Conservation (phyloP, 2,329 filamentous ascomycete genomes). For the Amesomyces nigricolor region DNA sequence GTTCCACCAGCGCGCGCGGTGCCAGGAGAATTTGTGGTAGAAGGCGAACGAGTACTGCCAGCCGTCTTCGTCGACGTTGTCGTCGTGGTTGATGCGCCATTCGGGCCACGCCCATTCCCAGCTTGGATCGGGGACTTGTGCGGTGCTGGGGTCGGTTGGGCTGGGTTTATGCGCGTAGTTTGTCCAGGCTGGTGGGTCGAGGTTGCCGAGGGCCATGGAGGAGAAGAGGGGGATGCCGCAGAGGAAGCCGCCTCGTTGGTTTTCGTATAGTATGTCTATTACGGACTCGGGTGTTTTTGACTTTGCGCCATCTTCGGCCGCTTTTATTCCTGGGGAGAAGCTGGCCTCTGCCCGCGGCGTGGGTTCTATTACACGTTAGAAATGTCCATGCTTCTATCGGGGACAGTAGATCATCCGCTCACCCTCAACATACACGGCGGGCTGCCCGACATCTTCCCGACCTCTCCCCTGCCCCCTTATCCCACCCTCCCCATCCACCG, state of each 20-base stretch:
- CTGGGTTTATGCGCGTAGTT: constrained; percentile 59
- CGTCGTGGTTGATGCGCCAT: constrained; percentile 64
- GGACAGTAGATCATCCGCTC: background rate
- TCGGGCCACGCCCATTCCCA: constrained; percentile 83
- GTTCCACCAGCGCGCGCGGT: constrained; percentile 86
- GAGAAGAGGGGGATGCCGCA: constrained; percentile 92
- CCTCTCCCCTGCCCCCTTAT: background rate
- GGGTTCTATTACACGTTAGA: constrained; percentile 18
- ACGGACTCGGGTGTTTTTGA: constrained; percentile 44
- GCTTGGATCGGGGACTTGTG: constrained; percentile 86
- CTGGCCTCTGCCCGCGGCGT: constrained; percentile 15
- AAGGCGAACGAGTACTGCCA: constrained; percentile 98
- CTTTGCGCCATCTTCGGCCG: constrained; percentile 32
- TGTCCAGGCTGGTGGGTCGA: constrained; percentile 85
- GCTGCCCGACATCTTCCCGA: constrained; percentile 4
- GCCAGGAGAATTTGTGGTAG: constrained; percentile 69
- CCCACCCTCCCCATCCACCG: background rate
- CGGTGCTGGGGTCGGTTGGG: constrained; percentile 68
- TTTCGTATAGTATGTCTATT: constrained; percentile 91
- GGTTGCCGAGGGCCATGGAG: constrained; percentile 71
- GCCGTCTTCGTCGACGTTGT: constrained; percentile 79
- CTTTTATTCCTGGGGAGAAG: constrained; percentile 13
- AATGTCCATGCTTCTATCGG: background rate
- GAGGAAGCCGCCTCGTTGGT: constrained; percentile 83
- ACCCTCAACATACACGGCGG: constrained; percentile 22